Evolutionary conservation across 208 protist genomes (phyloP), one percentile per base, ranked within the genome.

Genomic region (Leishmania tarentolae): DNA sequence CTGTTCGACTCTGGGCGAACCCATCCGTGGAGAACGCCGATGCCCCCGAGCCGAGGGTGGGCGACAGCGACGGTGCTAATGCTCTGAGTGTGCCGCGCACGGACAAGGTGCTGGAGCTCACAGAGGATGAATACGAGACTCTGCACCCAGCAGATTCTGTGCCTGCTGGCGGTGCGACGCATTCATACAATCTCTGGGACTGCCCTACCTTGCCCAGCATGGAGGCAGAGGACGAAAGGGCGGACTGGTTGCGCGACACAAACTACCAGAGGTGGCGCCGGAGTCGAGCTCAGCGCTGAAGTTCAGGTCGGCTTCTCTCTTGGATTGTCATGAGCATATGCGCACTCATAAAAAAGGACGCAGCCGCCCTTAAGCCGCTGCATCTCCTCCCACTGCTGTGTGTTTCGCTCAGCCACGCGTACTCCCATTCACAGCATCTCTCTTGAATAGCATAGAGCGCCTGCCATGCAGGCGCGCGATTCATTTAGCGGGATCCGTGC

Each of bases 111-210:
- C 53, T 83, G 53, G 80, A 80, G 78, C 85, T 88, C 6, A 50
- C 76, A 44, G 78, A 83, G 37, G 82, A 86, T 24, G 85, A 86
- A n/a, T 85, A 85, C 46, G 85, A 83, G 72, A 75, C 57, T 21
- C 31, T 71, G 56, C n/a, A 42, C 15, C 7, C 52, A 7, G 37
- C 56, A 65, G 68, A 50, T 40, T 15, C 0, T 42, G 13, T 57
- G 42, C 63, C 65, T 9, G 68, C 78, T 75, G 44, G 31, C 19
- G 66, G 17, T 28, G 24, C 9, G 74, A 56, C 56, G 56, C 17
- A 15, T 21, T 56, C 31, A 8, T 24, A 3, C 56, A 5, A 11
- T 40, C 4, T 28, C 31, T n/a, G 40, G 35, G 56, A 37, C 15
- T 19, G 40, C 74, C 11, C 74, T 63, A 35, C 46, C 3, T 15